Evolutionary conservation across 331 rosid genomes (phyloP).

Genomic region (Saraca asoca): DNA sequence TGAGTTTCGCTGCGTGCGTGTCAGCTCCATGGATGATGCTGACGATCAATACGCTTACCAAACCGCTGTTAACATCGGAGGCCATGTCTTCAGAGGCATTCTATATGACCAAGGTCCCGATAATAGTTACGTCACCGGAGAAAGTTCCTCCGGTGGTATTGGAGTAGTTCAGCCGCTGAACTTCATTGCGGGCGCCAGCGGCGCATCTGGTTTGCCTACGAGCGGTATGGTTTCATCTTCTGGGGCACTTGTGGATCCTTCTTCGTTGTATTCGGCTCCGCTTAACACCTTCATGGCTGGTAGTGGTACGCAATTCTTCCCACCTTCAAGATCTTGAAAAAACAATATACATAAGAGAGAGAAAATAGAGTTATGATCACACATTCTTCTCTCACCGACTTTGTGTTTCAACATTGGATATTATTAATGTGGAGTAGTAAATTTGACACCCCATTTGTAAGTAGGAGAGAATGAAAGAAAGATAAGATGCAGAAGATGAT

Average conservation of each 20-base stretch:
- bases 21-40: slow-evolving; percentile 63
- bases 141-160: slow-evolving; percentile 56
- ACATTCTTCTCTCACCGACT: slow-evolving; percentile 38
- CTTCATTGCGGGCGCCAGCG: slow-evolving; percentile 47
- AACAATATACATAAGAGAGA: slow-evolving; percentile 21
- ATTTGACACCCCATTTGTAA: slow-evolving; percentile 39
- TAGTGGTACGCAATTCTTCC: slow-evolving; percentile 99
- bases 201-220: slow-evolving; percentile 18
- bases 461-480: slow-evolving; percentile 27
- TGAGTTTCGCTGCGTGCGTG: slow-evolving; percentile 75
- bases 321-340: slow-evolving; percentile 86
- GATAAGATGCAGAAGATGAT: background rate
- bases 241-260: slow-evolving; percentile 53
- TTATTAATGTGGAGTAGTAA: slow-evolving; percentile 34
- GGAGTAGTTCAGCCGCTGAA: slow-evolving; percentile 56
- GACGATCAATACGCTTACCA: slow-evolving; percentile 92
- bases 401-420: slow-evolving; percentile 28
- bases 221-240: slow-evolving; percentile 43
- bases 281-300: slow-evolving; percentile 75
- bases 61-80: slow-evolving; percentile 89
- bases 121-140: slow-evolving; percentile 41
- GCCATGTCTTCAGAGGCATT: slow-evolving; percentile 84
- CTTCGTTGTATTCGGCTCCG: slow-evolving; percentile 64
- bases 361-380: slow-evolving; percentile 27
- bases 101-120: slow-evolving; percentile 84